Base-by-base conservation (phyloP, 2,329 filamentous ascomycete genomes). In the Cytospora mali region DNA sequence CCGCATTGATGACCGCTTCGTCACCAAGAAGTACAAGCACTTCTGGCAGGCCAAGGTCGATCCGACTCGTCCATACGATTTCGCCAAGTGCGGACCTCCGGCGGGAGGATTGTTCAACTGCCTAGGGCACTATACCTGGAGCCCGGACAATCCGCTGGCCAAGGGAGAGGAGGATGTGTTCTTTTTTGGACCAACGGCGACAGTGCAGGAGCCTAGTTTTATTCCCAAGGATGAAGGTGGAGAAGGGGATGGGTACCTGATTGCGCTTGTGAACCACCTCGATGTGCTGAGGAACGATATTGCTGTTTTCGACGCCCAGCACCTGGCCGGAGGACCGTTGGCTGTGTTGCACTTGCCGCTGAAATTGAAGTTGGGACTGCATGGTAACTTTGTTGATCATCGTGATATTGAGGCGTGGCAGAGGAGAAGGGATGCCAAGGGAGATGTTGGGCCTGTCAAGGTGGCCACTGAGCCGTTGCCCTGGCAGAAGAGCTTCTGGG, bases 151-250 rank as follows among this genome's bases (percentile, higher is more conserved):
- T n/a, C 66, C 66, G 13, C 54, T 65, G 0, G 66, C 65, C 1
- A 74, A 73, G 6, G 75, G 75, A 0, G 58, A 68, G 1, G 73
- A 76, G 29, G 74, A 80, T 42, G 73, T 78, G 13, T 83, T 75
- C 67, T 81, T 77, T 61, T 74, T 79, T 0, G 79, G 80, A 0
- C 74, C 71, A 4, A 80, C 75, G 1, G 75, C 74, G 28, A 80
- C 80, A 0, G 80, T 83, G 64, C 82, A 84, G 68, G 82, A 85
- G 65, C 82, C 82, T 0, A 77, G 80, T 0, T 85, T 85, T 62
- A 78, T 84, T 14, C 81, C 82, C 0, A 72, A 74, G 33, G 69
- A 70, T 0, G 72, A 75, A 23, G 75, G 72, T 0, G 71, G 61
- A 1, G 81, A 84, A 66, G 81, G 80, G 0, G 80, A 84, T 58